Percentiles rank a stretch among this genome's conserved stretches.
Evolutionary conservation across 192 early-diverging fungal genomes (phyloP).

Genomic region (Gamsiella multidivaricata): DNA sequence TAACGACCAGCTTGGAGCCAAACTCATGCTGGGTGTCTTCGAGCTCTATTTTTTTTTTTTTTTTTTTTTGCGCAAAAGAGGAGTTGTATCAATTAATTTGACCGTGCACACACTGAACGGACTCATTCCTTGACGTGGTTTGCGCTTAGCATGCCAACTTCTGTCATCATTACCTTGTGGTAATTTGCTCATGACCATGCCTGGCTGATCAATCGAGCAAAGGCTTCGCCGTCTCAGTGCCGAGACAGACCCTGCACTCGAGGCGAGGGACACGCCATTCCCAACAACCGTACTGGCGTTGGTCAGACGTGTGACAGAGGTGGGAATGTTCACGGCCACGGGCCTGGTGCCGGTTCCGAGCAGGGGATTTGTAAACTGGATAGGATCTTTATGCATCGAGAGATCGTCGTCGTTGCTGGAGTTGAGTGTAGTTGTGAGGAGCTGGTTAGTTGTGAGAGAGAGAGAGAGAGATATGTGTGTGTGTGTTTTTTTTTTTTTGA

Average conservation of each 20-base stretch:
- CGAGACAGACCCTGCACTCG: conserved; percentile 9
- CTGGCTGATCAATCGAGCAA: conserved; percentile 61
- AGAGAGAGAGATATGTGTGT: background rate
- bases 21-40: conserved; percentile 72
- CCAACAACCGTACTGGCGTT: background rate
- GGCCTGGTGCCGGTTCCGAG: conserved; percentile 15
- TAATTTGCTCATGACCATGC: conserved; percentile 57
- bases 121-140: background rate
- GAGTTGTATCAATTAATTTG: background rate
- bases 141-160: background rate
- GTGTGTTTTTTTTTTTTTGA: no score
- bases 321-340: conserved; percentile 4
- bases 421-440: background rate
- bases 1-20: conserved; percentile 91
- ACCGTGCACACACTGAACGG: no score
- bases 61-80: background rate
- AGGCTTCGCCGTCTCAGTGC: conserved; percentile 41
- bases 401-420: no score
- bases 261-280: conserved; percentile 6
- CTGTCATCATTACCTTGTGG: conserved; percentile 53
- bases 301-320: background rate
- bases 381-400: conserved; percentile 49
- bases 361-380: conserved; percentile 26
- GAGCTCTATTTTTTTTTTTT: conserved; percentile 32
- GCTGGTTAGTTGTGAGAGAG: background rate